These are phyloP conservation scores for Cupressus sempervirens DNA, from an alignment of 75 land plant species.

Conservation along the genomic window DNA sequence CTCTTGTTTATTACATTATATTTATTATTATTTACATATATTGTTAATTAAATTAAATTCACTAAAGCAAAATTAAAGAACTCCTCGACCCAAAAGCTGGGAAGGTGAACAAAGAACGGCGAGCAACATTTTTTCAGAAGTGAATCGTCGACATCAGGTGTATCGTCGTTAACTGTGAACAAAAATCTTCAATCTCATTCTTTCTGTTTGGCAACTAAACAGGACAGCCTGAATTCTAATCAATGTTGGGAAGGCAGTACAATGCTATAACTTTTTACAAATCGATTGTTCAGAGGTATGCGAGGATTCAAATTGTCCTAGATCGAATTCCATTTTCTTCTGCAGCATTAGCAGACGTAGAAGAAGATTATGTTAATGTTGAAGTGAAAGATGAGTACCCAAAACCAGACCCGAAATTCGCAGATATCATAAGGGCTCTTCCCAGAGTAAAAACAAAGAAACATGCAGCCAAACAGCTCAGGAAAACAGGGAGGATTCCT, in stretches of 20 bases:
- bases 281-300: neutral
- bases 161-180: too few species aligned
- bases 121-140: too few species aligned
- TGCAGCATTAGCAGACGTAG: neutral
- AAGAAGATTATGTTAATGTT: neutral
- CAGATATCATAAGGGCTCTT: constrained; percentile 58
- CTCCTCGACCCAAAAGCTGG: too few species aligned
- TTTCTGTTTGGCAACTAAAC: too few species aligned
- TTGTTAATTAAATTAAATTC: too few species aligned
- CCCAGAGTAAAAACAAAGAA: constrained; percentile 60
- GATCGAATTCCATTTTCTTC: neutral
- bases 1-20: too few species aligned
- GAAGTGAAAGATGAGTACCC: constrained; percentile 30
- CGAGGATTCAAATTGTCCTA: neutral
- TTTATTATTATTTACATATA: too few species aligned
- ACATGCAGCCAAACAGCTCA: constrained; percentile 42
- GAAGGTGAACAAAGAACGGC: too few species aligned
- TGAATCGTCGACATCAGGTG: too few species aligned
- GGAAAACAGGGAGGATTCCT: constrained; percentile 72
- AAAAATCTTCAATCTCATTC: too few species aligned
- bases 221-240: neutral
- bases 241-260: neutral
- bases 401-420: constrained; percentile 43
- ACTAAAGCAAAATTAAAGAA: too few species aligned
- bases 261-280: neutral